Conservation (phyloP, 192 early-diverging fungal genomes). For the Glomus cerebriforme region DNA sequence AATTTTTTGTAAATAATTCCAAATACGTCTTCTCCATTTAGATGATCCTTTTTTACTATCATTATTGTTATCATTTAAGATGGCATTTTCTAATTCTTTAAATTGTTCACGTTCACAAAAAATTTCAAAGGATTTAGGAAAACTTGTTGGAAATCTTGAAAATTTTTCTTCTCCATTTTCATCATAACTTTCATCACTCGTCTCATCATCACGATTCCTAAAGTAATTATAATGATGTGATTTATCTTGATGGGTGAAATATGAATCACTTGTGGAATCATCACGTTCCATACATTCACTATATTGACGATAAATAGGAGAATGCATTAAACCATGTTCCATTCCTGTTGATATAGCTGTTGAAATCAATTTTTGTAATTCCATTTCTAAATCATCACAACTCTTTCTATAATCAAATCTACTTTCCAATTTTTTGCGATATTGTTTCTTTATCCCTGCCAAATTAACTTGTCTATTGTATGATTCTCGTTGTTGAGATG, state of each 20-base stretch:
- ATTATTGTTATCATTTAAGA: neutral
- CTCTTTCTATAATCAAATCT: conserved; percentile 8
- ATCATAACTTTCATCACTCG: too few relatives aligned
- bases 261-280: too few relatives aligned
- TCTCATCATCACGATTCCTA: neutral
- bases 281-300: neutral
- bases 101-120: neutral
- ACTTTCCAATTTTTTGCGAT: conserved; percentile 4
- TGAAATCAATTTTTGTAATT: conserved; percentile 16
- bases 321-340: neutral
- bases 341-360: neutral
- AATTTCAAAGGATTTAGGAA: neutral
- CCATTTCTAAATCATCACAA: conserved; percentile 14
- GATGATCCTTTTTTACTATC: neutral
- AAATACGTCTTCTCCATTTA: conserved; percentile 3
- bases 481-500: neutral
- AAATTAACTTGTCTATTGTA: neutral
- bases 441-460: neutral
- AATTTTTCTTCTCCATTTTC: too few relatives aligned
- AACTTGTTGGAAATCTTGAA: neutral
- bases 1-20: conserved; percentile 8
- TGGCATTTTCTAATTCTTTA: too few relatives aligned
- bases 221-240: neutral
- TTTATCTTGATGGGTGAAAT: too few relatives aligned
- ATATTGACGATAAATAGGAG: neutral